Conservation (phyloP, 2,329 filamentous ascomycete genomes). For the Periconia macrospinosa region DNA sequence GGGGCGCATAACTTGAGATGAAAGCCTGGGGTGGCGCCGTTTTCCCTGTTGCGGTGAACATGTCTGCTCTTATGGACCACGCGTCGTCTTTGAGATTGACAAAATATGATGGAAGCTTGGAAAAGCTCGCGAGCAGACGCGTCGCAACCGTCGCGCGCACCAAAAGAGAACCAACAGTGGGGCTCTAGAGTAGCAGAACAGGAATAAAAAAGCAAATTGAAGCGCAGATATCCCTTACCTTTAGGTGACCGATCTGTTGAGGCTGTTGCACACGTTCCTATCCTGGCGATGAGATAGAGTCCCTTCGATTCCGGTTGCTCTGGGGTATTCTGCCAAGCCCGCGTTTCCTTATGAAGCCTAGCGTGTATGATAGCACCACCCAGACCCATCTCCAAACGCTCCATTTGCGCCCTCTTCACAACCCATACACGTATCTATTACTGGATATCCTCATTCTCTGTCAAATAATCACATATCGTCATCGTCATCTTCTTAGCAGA, state of each 20-base stretch:
- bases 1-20: constrained; percentile 87
- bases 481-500: too few relatives aligned
- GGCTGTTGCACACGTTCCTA: not conserved
- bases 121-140: constrained; percentile 35
- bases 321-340: not conserved
- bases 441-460: too few relatives aligned
- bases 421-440: too few relatives aligned
- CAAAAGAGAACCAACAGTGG: not conserved
- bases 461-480: too few relatives aligned
- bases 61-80: constrained; percentile 24
- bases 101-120: constrained; percentile 23
- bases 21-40: constrained; percentile 75
- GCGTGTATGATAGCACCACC: not conserved
- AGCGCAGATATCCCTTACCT: not conserved
- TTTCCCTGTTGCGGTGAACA: constrained; percentile 45
- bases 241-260: not conserved
- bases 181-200: not conserved
- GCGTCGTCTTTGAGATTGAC: constrained; percentile 23
- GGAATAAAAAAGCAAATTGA: not conserved
- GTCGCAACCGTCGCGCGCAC: constrained; percentile 20
- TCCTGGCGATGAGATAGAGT: not conserved
- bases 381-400: too few relatives aligned
- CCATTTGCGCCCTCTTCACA: not conserved
- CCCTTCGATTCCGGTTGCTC: not conserved
- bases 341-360: not conserved